Conservation (phyloP, 2,329 filamentous ascomycete genomes). For the Talaromyces amestolkiae region DNA sequence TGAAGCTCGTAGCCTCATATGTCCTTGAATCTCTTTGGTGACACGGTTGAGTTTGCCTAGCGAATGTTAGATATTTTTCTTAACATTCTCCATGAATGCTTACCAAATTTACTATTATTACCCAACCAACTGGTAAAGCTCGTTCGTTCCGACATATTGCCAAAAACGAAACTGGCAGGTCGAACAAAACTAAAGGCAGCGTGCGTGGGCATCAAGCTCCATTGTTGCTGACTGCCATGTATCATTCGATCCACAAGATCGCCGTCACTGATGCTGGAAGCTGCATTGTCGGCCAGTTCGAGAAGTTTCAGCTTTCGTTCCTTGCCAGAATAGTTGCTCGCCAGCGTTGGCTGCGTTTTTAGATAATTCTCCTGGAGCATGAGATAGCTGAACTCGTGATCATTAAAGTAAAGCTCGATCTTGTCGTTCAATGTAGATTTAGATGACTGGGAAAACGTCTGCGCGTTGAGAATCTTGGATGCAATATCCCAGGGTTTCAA, state of each 20-base stretch:
- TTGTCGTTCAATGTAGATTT: constrained; percentile 93
- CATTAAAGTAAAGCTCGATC: constrained; percentile 98
- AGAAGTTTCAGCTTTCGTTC: constrained; percentile 78
- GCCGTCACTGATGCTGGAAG: constrained; percentile 94
- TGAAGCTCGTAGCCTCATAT: constrained; percentile 88
- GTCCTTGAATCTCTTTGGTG: constrained; percentile 91
- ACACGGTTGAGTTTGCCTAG: constrained; percentile 67
- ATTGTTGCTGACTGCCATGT: constrained; percentile 95
- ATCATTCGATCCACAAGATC: constrained; percentile 98
- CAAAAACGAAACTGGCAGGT: constrained; percentile 82
- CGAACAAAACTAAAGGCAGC: constrained; percentile 92
- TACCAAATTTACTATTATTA: constrained; percentile 84
- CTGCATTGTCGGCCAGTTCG: constrained; percentile 81
- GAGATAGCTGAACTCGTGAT: constrained; percentile 93
- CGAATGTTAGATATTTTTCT: constrained; percentile 21
- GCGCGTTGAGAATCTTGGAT: constrained; percentile 82
- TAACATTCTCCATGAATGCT: constrained; percentile 29
- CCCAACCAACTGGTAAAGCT: constrained; percentile 90
- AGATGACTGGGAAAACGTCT: constrained; percentile 79
- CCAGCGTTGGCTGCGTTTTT: constrained; percentile 69
- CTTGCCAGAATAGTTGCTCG: constrained; percentile 61
- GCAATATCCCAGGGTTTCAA: constrained; percentile 98
- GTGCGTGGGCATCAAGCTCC: constrained; percentile 96
- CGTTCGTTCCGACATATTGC: constrained; percentile 68
- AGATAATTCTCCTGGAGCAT: constrained; percentile 99